phyloP scores from a whole-genome alignment of 2,329 filamentous ascomycete species.

The Pseudogymnoascus destructans region DNA sequence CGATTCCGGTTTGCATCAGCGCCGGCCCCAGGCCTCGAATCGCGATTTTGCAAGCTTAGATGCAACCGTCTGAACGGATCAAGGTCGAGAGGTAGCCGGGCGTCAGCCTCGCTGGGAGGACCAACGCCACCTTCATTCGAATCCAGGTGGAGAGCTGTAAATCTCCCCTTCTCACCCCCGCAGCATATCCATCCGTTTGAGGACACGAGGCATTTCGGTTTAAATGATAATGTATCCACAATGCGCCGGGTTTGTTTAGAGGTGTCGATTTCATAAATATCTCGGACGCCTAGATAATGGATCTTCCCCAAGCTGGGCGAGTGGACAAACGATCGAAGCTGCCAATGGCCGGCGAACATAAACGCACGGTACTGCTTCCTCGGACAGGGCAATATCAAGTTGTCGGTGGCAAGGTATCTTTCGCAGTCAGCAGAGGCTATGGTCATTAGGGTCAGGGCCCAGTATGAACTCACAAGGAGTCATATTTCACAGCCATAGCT shows the following conservation, averaged over 20 bases:
- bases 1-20: background rate
- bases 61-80: slow-evolving; percentile 21
- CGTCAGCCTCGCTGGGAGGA: slow-evolving; percentile 22
- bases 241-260: slow-evolving; percentile 58
- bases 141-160: slow-evolving; percentile 32
- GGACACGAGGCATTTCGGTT: slow-evolving; percentile 76
- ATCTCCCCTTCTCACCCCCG: slow-evolving; percentile 78
- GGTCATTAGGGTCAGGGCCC: slow-evolving; percentile 10
- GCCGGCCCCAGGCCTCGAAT: background rate
- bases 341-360: slow-evolving; percentile 64
- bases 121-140: slow-evolving; percentile 27
- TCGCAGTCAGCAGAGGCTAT: slow-evolving; percentile 7
- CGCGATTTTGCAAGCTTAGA: background rate
- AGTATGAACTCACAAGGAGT: background rate
- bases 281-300: slow-evolving; percentile 69
- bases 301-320: slow-evolving; percentile 62
- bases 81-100: slow-evolving; percentile 40
- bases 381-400: slow-evolving; percentile 44
- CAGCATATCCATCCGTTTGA: slow-evolving; percentile 81
- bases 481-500: slow-evolving; percentile 13
- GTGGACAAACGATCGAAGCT: slow-evolving; percentile 81
- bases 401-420: slow-evolving; percentile 53
- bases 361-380: slow-evolving; percentile 55
- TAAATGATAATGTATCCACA: slow-evolving; percentile 57
- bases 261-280: slow-evolving; percentile 59